Evolutionary conservation across 495 filamentous ascomycete genomes (phyloP).

Genomic region (Aspergillus kassunensis): DNA sequence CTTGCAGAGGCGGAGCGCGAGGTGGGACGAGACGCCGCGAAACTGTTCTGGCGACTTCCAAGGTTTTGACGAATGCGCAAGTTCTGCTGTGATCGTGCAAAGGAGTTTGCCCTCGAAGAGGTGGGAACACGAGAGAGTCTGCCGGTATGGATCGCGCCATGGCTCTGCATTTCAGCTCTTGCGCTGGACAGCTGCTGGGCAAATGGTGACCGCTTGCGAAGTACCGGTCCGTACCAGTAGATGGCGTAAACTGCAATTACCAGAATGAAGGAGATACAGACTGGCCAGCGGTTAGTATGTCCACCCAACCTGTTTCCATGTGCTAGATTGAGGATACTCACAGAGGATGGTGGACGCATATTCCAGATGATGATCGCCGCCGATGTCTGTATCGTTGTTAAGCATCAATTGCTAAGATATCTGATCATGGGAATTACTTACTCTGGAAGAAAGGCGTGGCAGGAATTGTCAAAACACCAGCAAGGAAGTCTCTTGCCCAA

Average conservation of each 20-base stretch:
- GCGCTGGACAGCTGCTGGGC: constrained; percentile 64
- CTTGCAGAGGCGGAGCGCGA: constrained; percentile 36
- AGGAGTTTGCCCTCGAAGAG: constrained; percentile 41
- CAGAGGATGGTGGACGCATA: constrained; percentile 70
- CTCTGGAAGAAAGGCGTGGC: constrained; percentile 65
- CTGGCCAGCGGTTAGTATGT: constrained; percentile 15
- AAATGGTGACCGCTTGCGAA: constrained; percentile 68
- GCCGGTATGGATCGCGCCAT: constrained; percentile 25
- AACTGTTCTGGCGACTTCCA: constrained; percentile 38
- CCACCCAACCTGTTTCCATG: too few species aligned
- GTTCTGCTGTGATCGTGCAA: constrained; percentile 47
- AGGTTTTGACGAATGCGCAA: constrained; percentile 42
- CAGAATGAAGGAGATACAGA: constrained; percentile 64
- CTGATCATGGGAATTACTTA: constrained; percentile 22
- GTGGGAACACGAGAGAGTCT: constrained; percentile 36
- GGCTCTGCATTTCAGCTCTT: constrained; percentile 36
- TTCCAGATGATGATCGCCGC: constrained; percentile 55
- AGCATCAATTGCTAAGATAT: background rate
- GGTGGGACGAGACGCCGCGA: constrained; percentile 30
- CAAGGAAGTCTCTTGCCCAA: constrained; percentile 76
- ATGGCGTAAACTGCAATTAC: constrained; percentile 71
- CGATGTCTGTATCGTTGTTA: constrained; percentile 47
- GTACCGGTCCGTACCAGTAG: constrained; percentile 67
- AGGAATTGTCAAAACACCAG: constrained; percentile 70
- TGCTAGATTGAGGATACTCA: too few species aligned